Percentiles rank a stretch among this genome's conserved stretches.
Conservation (phyloP, 805 yeast genomes). For the Lachancea quebecensis region DNA sequence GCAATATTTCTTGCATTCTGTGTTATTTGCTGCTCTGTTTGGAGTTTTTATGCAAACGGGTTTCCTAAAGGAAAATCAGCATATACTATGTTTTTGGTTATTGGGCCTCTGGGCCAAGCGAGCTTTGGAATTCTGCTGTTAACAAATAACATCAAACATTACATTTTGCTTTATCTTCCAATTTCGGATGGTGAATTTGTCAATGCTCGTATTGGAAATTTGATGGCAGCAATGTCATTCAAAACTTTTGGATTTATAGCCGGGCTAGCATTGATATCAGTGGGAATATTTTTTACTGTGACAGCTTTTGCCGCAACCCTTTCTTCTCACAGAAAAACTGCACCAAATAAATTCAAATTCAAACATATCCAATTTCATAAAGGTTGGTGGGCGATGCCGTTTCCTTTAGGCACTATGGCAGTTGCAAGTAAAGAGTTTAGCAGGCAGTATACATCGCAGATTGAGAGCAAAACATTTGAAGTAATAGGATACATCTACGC, state of each 20-base stretch:
- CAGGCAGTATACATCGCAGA: constrained; percentile 33
- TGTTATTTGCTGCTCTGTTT: constrained; percentile 48
- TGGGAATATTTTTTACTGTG: constrained; percentile 53
- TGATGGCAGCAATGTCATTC: constrained; percentile 28
- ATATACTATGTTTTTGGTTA: constrained; percentile 67
- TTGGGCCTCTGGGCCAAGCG: constrained; percentile 86
- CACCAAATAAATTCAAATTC: not conserved
- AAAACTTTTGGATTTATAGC: constrained; percentile 33
- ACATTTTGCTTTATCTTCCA: constrained; percentile 18
- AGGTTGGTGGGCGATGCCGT: constrained; percentile 79
- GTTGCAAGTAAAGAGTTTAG: constrained; percentile 51
- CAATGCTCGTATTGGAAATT: constrained; percentile 14
- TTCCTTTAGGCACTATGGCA: constrained; percentile 83
- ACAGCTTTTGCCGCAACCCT: constrained; percentile 33
- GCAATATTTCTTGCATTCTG: constrained; percentile 57
- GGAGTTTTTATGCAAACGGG: constrained; percentile 52
- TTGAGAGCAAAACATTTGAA: constrained; percentile 46
- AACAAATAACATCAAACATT: constrained; percentile 37
- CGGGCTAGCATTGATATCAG: constrained; percentile 42
- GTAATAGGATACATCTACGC: constrained; percentile 60
- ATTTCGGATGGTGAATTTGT: not conserved
- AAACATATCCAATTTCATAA: constrained; percentile 38
- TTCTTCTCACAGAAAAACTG: constrained; percentile 11
- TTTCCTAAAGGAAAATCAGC: constrained; percentile 49
- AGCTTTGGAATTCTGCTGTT: constrained; percentile 56